Evolutionary conservation across 1,284 basidiomycete genomes (phyloP).

Genomic region (Austroboletus niveus): DNA sequence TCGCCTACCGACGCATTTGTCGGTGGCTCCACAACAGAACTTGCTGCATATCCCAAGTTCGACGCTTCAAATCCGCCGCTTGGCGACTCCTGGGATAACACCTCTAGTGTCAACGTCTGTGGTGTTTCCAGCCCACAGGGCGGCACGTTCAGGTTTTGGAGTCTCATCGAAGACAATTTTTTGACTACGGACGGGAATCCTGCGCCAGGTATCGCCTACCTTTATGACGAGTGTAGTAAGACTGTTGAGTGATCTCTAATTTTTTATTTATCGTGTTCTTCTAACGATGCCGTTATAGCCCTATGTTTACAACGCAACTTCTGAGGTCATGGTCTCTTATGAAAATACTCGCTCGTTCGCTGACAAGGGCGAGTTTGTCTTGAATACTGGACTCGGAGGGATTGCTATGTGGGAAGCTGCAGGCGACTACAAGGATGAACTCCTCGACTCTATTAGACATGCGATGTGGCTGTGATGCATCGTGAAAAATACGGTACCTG

Average conservation of each 20-base stretch:
- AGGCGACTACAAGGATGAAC: slow-evolving; percentile 49
- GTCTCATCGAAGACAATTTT: slow-evolving; percentile 39
- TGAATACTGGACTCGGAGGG: slow-evolving; percentile 42
- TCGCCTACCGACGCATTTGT: slow-evolving; percentile 26
- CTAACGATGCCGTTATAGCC: slow-evolving; percentile 29
- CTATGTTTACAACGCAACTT: slow-evolving; percentile 41
- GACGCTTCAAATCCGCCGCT: slow-evolving; percentile 33
- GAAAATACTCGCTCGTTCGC: slow-evolving; percentile 46
- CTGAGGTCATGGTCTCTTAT: slow-evolving; percentile 36
- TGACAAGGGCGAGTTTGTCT: slow-evolving; percentile 55
- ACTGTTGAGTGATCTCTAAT: slow-evolving; percentile 35
- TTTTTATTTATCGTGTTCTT: neutral
- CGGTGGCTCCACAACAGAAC: slow-evolving; percentile 15
- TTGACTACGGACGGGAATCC: slow-evolving; percentile 38
- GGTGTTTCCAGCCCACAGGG: slow-evolving; percentile 32
- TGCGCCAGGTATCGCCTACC: slow-evolving; percentile 37
- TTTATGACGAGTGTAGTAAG: slow-evolving; percentile 45
- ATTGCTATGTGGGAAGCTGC: slow-evolving; percentile 60
- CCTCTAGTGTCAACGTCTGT: slow-evolving; percentile 35
- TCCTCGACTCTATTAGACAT: slow-evolving; percentile 48
- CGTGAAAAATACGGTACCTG: neutral
- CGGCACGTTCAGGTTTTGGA: slow-evolving; percentile 42
- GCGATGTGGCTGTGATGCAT: slow-evolving; percentile 34
- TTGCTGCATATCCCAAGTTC: slow-evolving; percentile 39
- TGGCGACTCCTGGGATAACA: slow-evolving; percentile 42